These are phyloP conservation scores for Aphanocladium album DNA, from an alignment of 2,329 filamentous ascomycete genomes.

Conservation along the genomic window DNA sequence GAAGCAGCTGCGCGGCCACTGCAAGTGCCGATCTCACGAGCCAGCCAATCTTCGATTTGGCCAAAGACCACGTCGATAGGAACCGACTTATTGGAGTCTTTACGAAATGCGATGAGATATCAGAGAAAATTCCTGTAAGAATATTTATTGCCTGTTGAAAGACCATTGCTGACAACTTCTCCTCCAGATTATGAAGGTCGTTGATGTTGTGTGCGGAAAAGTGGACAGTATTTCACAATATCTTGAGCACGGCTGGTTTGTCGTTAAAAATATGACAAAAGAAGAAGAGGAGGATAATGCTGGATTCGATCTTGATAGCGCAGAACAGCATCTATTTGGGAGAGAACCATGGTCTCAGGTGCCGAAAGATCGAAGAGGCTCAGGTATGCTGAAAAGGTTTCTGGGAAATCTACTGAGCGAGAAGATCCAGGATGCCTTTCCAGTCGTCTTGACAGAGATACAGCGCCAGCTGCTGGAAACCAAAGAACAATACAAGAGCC, in stretches of 20 bases:
- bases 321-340: slow-evolving; percentile 19
- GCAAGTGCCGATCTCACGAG: slow-evolving; percentile 26
- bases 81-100: slow-evolving; percentile 31
- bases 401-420: slow-evolving; percentile 28
- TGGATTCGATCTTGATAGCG: slow-evolving; percentile 22
- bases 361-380: slow-evolving; percentile 22
- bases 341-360: slow-evolving; percentile 25
- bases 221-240: slow-evolving; percentile 3
- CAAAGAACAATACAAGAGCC: slow-evolving; percentile 1
- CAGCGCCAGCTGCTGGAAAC: slow-evolving; percentile 17
- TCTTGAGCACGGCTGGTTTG: slow-evolving; percentile 28
- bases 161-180: too few species aligned
- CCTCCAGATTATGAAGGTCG: slow-evolving; percentile 2
- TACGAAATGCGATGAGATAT: slow-evolving; percentile 31
- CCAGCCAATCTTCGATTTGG: slow-evolving; percentile 26
- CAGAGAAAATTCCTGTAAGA: slow-evolving; percentile 16
- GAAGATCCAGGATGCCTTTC: slow-evolving; percentile 31
- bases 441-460: slow-evolving; percentile 22
- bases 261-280: slow-evolving; percentile 29
- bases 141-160: slow-evolving; percentile 5
- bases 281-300: slow-evolving; percentile 21
- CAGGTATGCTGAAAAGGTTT: slow-evolving; percentile 24
- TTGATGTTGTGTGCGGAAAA: slow-evolving; percentile 13
- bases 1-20: slow-evolving; percentile 28
- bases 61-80: slow-evolving; percentile 23